Evolutionary conservation across 257 asterid genomes (phyloP).

Genomic region (Solanum tarijense): DNA sequence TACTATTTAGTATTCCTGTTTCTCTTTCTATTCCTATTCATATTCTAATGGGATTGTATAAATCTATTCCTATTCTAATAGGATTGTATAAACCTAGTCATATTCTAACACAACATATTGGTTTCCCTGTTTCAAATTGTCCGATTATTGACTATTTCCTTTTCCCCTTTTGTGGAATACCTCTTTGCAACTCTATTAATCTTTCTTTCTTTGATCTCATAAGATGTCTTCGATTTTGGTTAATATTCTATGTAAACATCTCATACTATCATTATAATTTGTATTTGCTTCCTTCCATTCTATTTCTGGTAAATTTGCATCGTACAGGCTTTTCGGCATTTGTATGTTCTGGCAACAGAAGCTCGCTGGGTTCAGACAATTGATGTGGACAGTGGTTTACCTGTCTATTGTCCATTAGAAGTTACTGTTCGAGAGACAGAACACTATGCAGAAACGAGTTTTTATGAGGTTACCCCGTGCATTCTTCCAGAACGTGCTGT

Average conservation of each 20-base stretch:
- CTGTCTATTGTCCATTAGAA: conserved; percentile 91
- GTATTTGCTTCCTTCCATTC: neutral
- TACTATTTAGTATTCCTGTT: no score
- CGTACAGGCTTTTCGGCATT: conserved; percentile 90
- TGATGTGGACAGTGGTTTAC: conserved; percentile 90
- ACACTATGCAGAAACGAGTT: conserved; percentile 75
- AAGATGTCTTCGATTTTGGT: neutral
- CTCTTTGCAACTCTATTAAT: neutral
- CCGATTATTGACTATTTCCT: neutral
- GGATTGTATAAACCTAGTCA: no score
- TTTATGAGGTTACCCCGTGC: conserved; percentile 92
- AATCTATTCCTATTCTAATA: no score
- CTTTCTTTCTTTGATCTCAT: neutral
- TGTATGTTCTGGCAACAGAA: conserved; percentile 96
- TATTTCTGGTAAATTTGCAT: neutral
- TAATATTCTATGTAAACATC: neutral
- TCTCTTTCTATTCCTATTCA: no score
- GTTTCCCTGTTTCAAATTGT: neutral
- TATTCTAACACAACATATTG: neutral
- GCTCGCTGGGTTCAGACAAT: conserved; percentile 98
- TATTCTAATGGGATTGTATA: no score
- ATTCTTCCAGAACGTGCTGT: conserved; percentile 91
- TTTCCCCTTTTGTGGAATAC: neutral
- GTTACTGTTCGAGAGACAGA: conserved; percentile 76
- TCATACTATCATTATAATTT: neutral